Base-by-base conservation (phyloP, 345 rosid species). In the Arabis alpina region DNA sequence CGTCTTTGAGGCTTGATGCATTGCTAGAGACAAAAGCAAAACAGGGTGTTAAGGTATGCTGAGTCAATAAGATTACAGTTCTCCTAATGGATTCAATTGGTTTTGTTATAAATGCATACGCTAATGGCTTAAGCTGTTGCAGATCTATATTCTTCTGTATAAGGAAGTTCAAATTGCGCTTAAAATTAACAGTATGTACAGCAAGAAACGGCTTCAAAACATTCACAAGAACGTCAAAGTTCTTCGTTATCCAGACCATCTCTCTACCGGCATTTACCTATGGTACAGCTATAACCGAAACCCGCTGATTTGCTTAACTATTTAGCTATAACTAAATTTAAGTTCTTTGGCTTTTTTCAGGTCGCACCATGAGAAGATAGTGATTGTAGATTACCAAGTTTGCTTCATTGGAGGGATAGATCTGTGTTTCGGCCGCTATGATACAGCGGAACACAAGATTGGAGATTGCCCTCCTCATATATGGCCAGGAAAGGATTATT, bases 401-500 rank as follows among this genome's bases (percentile, higher is more conserved):
- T 93, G 96, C 81, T 93, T 86, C 77, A 85, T 93, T 6, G 98
- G 97, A 80, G 98, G 98, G 55, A 63, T 93, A 49, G 98, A 93
- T 76, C 76, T 93, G 61, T 93, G 98, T 76, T 93, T 91, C 68
- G 97, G 98, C 37, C 92, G 96, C 16, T 91, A 83, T 9, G 98
- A 93, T 74, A 91, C 94, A 4, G 62, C 25, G 0, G 92, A 91
- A 72, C 98, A 93, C 70, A 84, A 74, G 64, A 80, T 93, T 9
- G 87, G 89, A 25, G 97, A 93, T 80, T 84, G 54, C 50, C 91
- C 92, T 80, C 56, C 98, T 34, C 32, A 61, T 66, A 49, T 73
- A 57, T 93, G 97, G 97, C 97, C 98, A 2, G 97, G 98, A 54
- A 93, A 91, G 71, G 98, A 93, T 73, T 93, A 93, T 47, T 93